Evolutionary conservation across 148 eudicot species (phyloP).

Genomic region (Rhododendron williamsianum): DNA sequence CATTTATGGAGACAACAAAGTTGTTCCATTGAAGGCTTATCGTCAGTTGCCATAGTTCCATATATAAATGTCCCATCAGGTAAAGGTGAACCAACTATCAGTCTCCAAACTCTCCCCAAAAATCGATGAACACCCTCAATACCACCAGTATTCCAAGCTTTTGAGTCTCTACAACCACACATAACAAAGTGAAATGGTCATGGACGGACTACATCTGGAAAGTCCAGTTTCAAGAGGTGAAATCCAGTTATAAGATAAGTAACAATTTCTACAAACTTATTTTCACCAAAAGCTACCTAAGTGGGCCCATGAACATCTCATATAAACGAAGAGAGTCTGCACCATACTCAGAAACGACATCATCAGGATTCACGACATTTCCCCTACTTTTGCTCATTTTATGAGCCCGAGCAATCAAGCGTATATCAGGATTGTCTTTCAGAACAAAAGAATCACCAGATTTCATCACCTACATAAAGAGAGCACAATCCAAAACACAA

Average conservation of each 20-base stretch:
- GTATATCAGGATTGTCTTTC: conserved; percentile 71
- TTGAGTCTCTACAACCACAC: conserved; percentile 57
- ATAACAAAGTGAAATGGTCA: conserved; percentile 4
- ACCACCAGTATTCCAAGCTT: conserved; percentile 95
- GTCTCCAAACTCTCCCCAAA: conserved; percentile 89
- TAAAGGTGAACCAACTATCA: conserved; percentile 70
- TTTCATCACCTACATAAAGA: conserved; percentile 57
- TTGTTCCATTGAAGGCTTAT: conserved; percentile 72
- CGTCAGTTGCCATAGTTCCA: conserved; percentile 57
- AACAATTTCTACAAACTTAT: neutral
- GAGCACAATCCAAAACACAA: neutral
- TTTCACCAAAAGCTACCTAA: conserved; percentile 46
- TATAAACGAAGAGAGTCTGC: conserved; percentile 97
- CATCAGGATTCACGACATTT: conserved; percentile 96
- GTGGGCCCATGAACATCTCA: conserved; percentile 99
- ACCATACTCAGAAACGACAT: conserved; percentile 84
- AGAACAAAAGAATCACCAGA: conserved; percentile 82
- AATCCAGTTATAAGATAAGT: neutral
- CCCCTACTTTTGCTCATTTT: conserved; percentile 99
- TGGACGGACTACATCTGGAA: neutral
- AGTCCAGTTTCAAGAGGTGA: neutral
- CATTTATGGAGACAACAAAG: conserved; percentile 83
- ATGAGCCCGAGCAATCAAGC: conserved; percentile 71
- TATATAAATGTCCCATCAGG: conserved; percentile 60
- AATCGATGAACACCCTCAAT: conserved; percentile 98